Base-by-base conservation (phyloP, 1,284 basidiomycete species). In the Wolfiporia cocos region DNA sequence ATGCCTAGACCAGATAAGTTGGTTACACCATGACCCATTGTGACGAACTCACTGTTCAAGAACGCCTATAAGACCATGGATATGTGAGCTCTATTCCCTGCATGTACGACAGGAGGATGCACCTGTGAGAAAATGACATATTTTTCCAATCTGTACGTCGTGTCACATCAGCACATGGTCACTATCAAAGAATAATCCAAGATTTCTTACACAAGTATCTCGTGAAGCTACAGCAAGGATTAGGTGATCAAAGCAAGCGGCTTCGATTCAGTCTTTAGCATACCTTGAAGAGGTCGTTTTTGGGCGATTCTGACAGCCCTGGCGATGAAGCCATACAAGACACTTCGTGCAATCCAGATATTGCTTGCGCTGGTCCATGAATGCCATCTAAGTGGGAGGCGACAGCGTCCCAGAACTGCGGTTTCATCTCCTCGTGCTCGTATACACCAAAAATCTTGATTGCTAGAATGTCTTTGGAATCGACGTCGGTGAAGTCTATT, bases 71-170 rank as follows among this genome's bases (percentile, higher is more conserved):
- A 19, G 35, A 33, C 28, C 33, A 4, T 6, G 2, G 5, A 20
- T 12, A 14, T 32, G 14, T 28, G 9, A 19, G 31, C 32, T 34
- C 4, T 19, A 34, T 5, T n/a, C 22, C 35, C 17, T 18, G 23
- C 20, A 19, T 14, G 20, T 24, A 18, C 9, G 4, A 19, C 10
- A 9, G 15, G 9, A 5, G 32, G 45, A n/a, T 57, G 42, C 50
- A 73, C 78, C 53, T 76, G 73, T 1, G 82, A 84, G 37, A 83
- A 74, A 0, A 67, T 66, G 2, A 78, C 64, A 46, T 78, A 85
- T 62, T 85, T 85, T 41, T 80, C 77, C 19, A 86, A 55, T 7
- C 81, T 83, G 42, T n/a, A n/a, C n/a, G n/a, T n/a, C n/a, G n/a
- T n/a, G n/a, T 34, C 12, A 33, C 23, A 30, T 20, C 6, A 40